Evolutionary conservation across 2,329 filamentous ascomycete genomes (phyloP).

Genomic region (Scytalidium sp.): DNA sequence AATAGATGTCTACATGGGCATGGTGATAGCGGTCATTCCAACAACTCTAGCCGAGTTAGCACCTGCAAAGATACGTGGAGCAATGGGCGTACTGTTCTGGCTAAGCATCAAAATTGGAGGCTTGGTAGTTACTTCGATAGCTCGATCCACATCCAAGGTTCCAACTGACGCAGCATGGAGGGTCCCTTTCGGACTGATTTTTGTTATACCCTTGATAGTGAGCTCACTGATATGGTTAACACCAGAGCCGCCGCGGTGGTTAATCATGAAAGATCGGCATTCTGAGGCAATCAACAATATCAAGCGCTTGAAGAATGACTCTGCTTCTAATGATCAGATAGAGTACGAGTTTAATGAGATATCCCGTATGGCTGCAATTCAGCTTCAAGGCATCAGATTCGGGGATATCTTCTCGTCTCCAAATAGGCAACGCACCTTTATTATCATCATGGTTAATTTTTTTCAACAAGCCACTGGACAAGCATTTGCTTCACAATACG

Average conservation of each 20-base stretch:
- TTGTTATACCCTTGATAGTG: no score
- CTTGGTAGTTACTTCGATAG: neutral
- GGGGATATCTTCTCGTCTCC: no score
- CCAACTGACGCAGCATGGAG: neutral
- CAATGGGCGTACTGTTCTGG: neutral
- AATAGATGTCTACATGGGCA: neutral
- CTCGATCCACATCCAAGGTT: neutral
- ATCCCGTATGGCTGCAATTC: no score
- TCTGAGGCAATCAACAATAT: neutral
- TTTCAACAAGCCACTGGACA: slow-evolving; percentile 10
- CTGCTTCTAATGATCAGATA: no score
- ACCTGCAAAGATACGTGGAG: neutral
- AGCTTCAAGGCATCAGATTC: no score
- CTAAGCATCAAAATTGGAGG: neutral
- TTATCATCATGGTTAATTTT: slow-evolving; percentile 2
- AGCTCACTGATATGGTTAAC: no score
- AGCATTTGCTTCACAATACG: slow-evolving; percentile 9
- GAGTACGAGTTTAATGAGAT: no score
- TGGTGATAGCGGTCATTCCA: neutral
- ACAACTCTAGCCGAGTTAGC: neutral
- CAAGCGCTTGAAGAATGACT: no score
- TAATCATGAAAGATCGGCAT: neutral
- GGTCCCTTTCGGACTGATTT: no score
- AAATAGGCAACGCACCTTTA: slow-evolving; percentile 1
- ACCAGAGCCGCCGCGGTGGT: neutral